Conservation (phyloP, 202 grass and related monocot genomes). For the Tripidium arundinaceum region DNA sequence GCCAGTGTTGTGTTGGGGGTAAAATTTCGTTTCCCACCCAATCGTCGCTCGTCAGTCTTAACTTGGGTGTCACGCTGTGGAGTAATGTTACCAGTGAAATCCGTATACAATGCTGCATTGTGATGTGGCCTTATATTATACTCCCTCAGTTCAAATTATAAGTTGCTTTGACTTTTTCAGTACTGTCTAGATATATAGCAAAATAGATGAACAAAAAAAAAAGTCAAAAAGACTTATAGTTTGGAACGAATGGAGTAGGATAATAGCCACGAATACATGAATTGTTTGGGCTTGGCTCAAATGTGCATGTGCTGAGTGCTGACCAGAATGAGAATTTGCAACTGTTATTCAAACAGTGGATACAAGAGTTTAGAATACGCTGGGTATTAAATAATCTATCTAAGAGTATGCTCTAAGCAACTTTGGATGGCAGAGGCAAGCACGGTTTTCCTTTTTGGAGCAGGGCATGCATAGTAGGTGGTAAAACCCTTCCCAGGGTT, state of each 20-base stretch:
- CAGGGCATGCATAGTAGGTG: background rate
- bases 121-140: background rate
- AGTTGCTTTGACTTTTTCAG: too few species aligned
- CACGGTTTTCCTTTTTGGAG: background rate
- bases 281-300: background rate
- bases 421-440: background rate
- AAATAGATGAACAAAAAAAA: too few species aligned
- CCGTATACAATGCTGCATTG: background rate
- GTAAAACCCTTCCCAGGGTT: background rate
- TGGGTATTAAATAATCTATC: background rate
- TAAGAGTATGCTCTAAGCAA: background rate
- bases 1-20: conserved; percentile 11
- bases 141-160: too few species aligned
- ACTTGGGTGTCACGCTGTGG: background rate
- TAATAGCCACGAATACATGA: background rate
- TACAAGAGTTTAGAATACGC: background rate
- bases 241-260: too few species aligned
- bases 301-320: background rate
- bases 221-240: too few species aligned
- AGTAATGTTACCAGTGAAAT: background rate
- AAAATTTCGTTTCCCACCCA: conserved; percentile 1
- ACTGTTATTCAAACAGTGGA: background rate
- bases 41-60: background rate
- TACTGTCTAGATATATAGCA: too few species aligned
- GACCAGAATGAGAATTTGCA: background rate